Percentiles rank a stretch among this genome's conserved stretches.
Conservation (phyloP, 768 basidiomycete genomes). For the Sporobolomyces pararoseus region DNA sequence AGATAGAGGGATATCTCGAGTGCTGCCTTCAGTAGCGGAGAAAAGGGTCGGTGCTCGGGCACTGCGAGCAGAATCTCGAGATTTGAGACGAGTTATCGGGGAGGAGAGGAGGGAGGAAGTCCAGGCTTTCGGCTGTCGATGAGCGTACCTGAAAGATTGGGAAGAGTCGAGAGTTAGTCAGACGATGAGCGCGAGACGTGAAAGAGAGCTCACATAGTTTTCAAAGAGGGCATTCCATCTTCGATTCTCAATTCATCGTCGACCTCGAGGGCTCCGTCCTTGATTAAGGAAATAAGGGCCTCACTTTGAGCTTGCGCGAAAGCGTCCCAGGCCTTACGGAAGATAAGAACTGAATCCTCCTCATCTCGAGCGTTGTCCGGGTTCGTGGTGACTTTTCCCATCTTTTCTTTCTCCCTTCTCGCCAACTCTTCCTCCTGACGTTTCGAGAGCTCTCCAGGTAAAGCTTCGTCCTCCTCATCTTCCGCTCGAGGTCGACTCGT, state of each 20-base stretch:
- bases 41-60: background rate
- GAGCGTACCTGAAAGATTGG: conserved; percentile 29
- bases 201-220: conserved; percentile 21
- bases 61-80: conserved; percentile 3
- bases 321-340: conserved; percentile 69
- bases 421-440: background rate
- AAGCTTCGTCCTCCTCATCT: background rate
- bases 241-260: conserved; percentile 38
- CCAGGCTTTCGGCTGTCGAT: conserved; percentile 38
- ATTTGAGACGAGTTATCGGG: conserved; percentile 18
- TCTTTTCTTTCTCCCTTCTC: background rate
- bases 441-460: conserved; percentile 2
- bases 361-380: background rate
- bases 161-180: too few relatives aligned
- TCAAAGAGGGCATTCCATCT: conserved; percentile 34
- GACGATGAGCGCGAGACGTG: background rate
- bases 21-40: background rate
- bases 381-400: conserved; percentile 19
- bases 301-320: conserved; percentile 99
- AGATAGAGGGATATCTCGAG: background rate
- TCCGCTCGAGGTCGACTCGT: background rate
- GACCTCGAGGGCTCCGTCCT: conserved; percentile 38
- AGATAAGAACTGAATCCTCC: conserved; percentile 1
- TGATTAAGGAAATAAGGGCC: conserved; percentile 64
- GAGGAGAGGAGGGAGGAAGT: conserved; percentile 34